Evolutionary conservation across 441 rosid species (phyloP).

Genomic region (Eutrema salsugineum): DNA sequence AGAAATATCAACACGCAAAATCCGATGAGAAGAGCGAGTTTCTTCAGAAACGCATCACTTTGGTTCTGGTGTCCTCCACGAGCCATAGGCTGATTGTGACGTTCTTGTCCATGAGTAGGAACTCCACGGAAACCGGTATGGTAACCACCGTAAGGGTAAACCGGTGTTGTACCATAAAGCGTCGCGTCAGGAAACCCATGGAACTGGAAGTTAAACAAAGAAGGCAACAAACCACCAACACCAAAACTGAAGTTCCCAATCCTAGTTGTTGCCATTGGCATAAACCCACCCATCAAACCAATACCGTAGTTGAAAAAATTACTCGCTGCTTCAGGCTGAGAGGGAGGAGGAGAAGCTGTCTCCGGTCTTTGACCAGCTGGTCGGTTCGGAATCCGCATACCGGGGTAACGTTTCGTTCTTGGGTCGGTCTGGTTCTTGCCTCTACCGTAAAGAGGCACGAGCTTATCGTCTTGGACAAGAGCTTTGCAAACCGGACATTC

Average conservation of each 20-base stretch:
- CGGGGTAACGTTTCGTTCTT: constrained; percentile 57
- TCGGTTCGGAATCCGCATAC: constrained; percentile 56
- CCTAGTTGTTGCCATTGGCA: constrained; percentile 57
- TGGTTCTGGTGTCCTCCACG: constrained; percentile 41
- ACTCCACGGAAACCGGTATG: constrained; percentile 51
- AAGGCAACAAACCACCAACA: constrained; percentile 68
- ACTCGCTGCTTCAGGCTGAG: constrained; percentile 37
- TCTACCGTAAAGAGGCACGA: constrained; percentile 91
- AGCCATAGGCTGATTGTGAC: constrained; percentile 29
- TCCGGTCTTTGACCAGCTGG: constrained; percentile 79
- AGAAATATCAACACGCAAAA: constrained; percentile 48
- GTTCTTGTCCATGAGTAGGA: constrained; percentile 26
- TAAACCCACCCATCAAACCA: constrained; percentile 64
- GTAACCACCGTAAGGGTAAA: constrained; percentile 56
- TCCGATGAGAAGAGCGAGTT: constrained; percentile 45
- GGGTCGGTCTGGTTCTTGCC: constrained; percentile 73
- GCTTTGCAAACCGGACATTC: constrained; percentile 96
- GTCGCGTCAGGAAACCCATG: constrained; percentile 66
- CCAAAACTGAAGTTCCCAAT: constrained; percentile 67
- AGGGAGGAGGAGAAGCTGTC: constrained; percentile 53
- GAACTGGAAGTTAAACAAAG: constrained; percentile 61
- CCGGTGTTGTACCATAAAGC: constrained; percentile 57
- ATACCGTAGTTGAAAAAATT: constrained; percentile 50
- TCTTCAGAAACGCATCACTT: constrained; percentile 49
- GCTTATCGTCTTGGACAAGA: constrained; percentile 67